Base-by-base conservation (phyloP, 2,329 filamentous ascomycete genomes). In the Cercospora citrullina region DNA sequence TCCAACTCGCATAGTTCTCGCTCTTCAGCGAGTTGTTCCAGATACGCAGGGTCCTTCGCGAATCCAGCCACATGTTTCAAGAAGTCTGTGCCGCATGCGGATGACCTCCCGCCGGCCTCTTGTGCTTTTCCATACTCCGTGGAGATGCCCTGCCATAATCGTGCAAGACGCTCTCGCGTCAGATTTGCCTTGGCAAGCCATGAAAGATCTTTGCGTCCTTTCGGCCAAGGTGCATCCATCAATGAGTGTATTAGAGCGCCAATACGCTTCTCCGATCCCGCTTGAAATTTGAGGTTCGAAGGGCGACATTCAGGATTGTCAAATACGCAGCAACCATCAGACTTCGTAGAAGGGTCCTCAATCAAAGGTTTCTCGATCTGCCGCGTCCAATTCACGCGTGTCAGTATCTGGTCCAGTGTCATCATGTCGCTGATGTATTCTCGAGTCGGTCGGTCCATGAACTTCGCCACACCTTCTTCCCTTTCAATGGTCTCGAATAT, bases 221-320 rank as follows among this genome's bases (percentile, higher is more conserved):
- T 68, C 31, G 66, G 66, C 66, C 65, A 67, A 2, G 33, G n/a
- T 2, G 61, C 39, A 16, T 64, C 61, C 53, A 67, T 67, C 9
- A 67, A 21, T 14, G 31, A 28, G 9, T 10, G 5, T 7, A 51
- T 5, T 1, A 64, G 26, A 14, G n/a, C 18, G 23, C 55, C 28
- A 2, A 64, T 28, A 3, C 51, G 36, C n/a, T 67, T 26, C 8
- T 28, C 1, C 45, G 51, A 67, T 5, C 61, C n/a, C 10, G 42
- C 5, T 3, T 30, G 21, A 16, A 58, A 58, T 2, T 39, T 1
- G 3, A 42, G 23, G 16, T 14, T 6, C 3, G 21, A 21, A 6
- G n/a, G n/a, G 4, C 31, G 42, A 30, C 23, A 45, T 2, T 39
- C 28, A 2, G 33, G 21, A 5, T 67, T 39, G 5, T 14, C 57